phyloP scores from a whole-genome alignment of 495 filamentous ascomycete species.

The Rostrohypoxylon terebratum region DNA sequence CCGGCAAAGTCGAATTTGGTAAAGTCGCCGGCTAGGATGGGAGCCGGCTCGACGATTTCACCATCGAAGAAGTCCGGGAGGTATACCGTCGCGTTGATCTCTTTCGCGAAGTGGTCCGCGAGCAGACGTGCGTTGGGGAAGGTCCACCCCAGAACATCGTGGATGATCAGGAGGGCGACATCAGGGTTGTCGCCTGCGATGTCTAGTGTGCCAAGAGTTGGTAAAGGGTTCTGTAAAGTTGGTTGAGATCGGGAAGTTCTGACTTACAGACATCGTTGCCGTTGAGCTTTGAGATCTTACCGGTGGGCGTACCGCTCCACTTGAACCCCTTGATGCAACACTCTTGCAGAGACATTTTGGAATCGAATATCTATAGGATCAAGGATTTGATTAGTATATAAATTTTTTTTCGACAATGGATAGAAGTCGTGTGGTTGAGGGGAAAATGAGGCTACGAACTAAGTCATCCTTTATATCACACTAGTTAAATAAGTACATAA shows the following conservation, averaged over 20 bases:
- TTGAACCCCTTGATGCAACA: conserved; percentile 58
- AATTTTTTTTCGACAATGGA: neutral
- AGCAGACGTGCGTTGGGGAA: conserved; percentile 67
- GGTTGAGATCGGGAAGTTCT: neutral
- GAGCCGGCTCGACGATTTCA: conserved; percentile 48
- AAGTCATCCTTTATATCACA: neutral
- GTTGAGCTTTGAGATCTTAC: conserved; percentile 53
- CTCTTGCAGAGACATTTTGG: conserved; percentile 38
- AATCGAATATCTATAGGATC: neutral
- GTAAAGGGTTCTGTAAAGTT: neutral
- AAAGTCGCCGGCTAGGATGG: conserved; percentile 47
- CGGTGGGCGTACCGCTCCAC: conserved; percentile 62
- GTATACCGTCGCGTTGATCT: conserved; percentile 64
- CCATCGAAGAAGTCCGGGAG: conserved; percentile 68
- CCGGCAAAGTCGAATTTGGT: conserved; percentile 55
- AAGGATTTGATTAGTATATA: neutral
- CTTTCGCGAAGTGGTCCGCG: conserved; percentile 67
- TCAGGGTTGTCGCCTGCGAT: conserved; percentile 58
- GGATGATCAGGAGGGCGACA: conserved; percentile 65
- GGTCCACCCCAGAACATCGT: conserved; percentile 70
- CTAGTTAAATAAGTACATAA: neutral
- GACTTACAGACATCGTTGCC: conserved; percentile 48
- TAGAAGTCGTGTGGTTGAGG: neutral
- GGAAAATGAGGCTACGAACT: neutral
- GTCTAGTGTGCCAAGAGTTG: conserved; percentile 30